A percentile compares a stretch with the other conserved stretches of the same genome.
phyloP scores from a whole-genome alignment of 176 grass and related monocot species.

The Oryza coarctata region DNA sequence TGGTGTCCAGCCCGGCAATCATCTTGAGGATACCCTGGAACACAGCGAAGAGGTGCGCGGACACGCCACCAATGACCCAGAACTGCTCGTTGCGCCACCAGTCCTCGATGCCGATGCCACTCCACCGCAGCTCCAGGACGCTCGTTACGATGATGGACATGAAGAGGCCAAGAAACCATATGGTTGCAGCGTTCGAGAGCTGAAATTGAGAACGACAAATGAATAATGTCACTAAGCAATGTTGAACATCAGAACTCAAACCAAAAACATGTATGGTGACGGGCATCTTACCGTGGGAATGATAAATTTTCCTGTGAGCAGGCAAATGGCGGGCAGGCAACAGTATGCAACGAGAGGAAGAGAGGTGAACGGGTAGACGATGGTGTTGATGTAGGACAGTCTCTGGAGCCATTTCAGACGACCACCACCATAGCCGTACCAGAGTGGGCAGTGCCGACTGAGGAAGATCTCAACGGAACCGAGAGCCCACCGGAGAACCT shows the following conservation, averaged over 20 bases:
- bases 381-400: conserved; percentile 95
- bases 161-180: conserved; percentile 94
- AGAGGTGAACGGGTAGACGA: conserved; percentile 90
- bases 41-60: conserved; percentile 91
- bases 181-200: conserved; percentile 79
- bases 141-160: conserved; percentile 87
- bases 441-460: conserved; percentile 87
- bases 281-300: conserved; percentile 67
- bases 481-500: conserved; percentile 97
- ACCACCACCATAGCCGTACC: conserved; percentile 82
- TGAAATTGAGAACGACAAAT: conserved; percentile 23
- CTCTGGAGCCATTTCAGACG: conserved; percentile 95
- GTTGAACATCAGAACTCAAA: background rate
- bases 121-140: conserved; percentile 92
- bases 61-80: conserved; percentile 93
- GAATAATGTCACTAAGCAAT: conserved; percentile 17
- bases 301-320: conserved; percentile 92
- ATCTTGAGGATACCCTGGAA: conserved; percentile 98
- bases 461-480: conserved; percentile 93
- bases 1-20: conserved; percentile 86
- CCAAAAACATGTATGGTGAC: background rate
- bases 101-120: conserved; percentile 89
- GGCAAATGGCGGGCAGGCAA: conserved; percentile 77
- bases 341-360: conserved; percentile 90
- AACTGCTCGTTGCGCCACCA: conserved; percentile 99